These are phyloP conservation scores for Halenospora varia DNA, from an alignment of 495 filamentous ascomycete genomes.

Conservation along the genomic window DNA sequence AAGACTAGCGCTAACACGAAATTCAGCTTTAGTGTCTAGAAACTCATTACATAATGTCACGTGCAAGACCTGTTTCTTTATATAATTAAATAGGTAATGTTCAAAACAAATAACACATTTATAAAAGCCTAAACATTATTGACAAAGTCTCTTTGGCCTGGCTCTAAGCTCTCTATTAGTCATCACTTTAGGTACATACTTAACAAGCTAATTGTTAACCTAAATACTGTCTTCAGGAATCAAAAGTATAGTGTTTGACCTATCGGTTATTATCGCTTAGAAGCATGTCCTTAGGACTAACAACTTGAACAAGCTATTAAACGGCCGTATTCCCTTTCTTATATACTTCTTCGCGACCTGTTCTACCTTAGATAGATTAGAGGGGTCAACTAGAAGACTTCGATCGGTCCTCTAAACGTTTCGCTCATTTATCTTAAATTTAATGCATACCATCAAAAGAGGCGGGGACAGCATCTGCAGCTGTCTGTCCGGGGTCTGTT, in stretches of 20 bases:
- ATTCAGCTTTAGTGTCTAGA: too few relatives aligned
- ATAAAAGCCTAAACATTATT: not conserved
- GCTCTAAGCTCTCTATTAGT: not conserved
- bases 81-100: too few relatives aligned
- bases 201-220: not conserved
- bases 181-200: not conserved
- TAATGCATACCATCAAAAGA: not conserved
- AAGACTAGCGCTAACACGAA: too few relatives aligned
- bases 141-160: not conserved
- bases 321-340: not conserved
- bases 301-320: not conserved
- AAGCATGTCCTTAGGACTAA: not conserved
- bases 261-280: not conserved
- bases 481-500: not conserved
- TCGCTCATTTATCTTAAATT: not conserved
- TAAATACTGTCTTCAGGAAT: not conserved
- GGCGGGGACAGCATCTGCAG: not conserved
- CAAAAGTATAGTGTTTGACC: not conserved
- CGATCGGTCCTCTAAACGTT: slow-evolving; percentile 1
- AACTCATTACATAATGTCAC: too few relatives aligned
- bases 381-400: not conserved
- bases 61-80: too few relatives aligned
- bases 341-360: not conserved
- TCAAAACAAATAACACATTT: too few relatives aligned
- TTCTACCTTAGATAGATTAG: not conserved